Evolutionary conservation across 768 basidiomycete genomes (phyloP).

Genomic region (Xerocomellus chrysenteron): DNA sequence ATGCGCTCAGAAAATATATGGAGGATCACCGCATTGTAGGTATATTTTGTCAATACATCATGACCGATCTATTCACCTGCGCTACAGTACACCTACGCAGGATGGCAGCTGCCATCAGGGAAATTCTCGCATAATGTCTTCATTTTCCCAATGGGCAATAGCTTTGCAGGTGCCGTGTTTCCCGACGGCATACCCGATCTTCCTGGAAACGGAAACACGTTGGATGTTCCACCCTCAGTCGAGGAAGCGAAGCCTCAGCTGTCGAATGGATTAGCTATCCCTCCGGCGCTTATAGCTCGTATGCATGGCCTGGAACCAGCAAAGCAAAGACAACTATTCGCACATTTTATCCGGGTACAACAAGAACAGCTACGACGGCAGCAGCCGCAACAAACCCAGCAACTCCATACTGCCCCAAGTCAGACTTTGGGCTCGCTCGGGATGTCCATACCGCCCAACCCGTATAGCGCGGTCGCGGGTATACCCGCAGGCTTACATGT

Average conservation of each 20-base stretch:
- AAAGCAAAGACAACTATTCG: conserved; percentile 21
- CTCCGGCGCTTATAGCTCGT: conserved; percentile 15
- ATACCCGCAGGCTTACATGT: conserved; percentile 21
- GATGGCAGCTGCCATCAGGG: conserved; percentile 49
- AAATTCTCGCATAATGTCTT: conserved; percentile 45
- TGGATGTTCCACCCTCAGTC: conserved; percentile 3
- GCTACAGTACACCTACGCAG: conserved; percentile 47
- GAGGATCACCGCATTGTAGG: conserved; percentile 45
- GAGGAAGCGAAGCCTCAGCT: conserved; percentile 9
- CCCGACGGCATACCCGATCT: conserved; percentile 50
- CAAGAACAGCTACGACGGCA: conserved; percentile 28
- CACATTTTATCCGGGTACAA: conserved; percentile 13
- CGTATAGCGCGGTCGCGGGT: conserved; percentile 8
- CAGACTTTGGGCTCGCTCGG: conserved; percentile 17
- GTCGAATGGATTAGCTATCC: not conserved
- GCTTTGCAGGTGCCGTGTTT: conserved; percentile 51
- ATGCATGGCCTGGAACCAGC: conserved; percentile 26
- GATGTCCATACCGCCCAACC: conserved; percentile 6
- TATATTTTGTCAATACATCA: not conserved
- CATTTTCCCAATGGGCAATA: conserved; percentile 40
- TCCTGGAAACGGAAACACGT: conserved; percentile 23
- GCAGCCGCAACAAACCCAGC: conserved; percentile 23
- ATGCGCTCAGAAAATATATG: conserved; percentile 43
- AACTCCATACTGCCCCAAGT: conserved; percentile 10
- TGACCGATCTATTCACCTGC: not conserved